A percentile compares a stretch with the other conserved stretches of the same genome.
Conservation (phyloP, 2,329 filamentous ascomycete genomes). For the Canariomyces notabilis region DNA sequence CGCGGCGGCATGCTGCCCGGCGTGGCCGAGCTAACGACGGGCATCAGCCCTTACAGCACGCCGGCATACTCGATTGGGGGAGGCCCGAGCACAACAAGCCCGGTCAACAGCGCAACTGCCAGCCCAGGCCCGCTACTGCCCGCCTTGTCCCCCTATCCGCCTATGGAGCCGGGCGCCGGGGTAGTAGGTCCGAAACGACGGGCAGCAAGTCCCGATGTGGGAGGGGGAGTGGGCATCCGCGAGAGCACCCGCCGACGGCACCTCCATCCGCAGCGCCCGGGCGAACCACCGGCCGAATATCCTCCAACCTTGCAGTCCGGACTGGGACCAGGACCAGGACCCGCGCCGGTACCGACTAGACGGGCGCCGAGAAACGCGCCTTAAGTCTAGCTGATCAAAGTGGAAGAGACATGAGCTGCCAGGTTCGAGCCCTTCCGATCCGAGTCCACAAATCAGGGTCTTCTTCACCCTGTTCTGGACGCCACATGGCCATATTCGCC, state of each 20-base stretch:
- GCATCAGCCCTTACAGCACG: constrained; percentile 56
- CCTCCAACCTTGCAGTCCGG: neutral
- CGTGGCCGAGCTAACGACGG: constrained; percentile 59
- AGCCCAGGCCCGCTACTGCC: constrained; percentile 40
- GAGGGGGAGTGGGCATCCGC: constrained; percentile 25
- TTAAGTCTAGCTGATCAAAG: neutral
- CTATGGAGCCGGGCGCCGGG: constrained; percentile 34
- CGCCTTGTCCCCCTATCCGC: constrained; percentile 33
- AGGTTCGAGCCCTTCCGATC: too few relatives aligned
- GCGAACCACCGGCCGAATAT: constrained; percentile 12
- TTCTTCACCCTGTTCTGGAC: too few relatives aligned
- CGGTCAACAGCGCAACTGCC: constrained; percentile 35
- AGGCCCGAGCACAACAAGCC: constrained; percentile 33
- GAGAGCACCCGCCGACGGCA: constrained; percentile 44
- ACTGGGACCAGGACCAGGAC: neutral
- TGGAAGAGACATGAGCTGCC: too few relatives aligned
- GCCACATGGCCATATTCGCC: too few relatives aligned
- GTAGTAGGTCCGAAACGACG: constrained; percentile 47
- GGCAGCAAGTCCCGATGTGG: constrained; percentile 46
- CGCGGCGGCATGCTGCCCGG: constrained; percentile 47
- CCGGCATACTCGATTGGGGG: constrained; percentile 45
- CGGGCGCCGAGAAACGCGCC: constrained; percentile 7
- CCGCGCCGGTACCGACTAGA: neutral
- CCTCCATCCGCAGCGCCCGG: constrained; percentile 28
- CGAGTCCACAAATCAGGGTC: too few relatives aligned